Conservation (phyloP, 2,329 filamentous ascomycete species). For the Scedosporium boydii region DNA sequence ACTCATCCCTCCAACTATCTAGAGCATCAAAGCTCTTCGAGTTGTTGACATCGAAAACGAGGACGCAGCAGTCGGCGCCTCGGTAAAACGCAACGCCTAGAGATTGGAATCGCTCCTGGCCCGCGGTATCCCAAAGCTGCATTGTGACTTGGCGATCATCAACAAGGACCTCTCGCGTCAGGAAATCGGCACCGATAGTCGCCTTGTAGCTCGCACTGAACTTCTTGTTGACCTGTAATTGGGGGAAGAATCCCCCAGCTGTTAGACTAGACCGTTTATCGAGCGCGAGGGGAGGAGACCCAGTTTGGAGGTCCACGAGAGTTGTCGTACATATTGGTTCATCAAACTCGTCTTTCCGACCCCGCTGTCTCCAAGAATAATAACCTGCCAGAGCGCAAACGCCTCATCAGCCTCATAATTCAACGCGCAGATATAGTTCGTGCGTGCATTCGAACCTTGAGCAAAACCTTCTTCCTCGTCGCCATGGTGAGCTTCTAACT, state of each 20-base stretch:
- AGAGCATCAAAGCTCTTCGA: constrained; percentile 98
- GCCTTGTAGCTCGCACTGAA: constrained; percentile 99
- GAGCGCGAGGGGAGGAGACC: constrained; percentile 5
- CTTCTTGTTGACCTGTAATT: constrained; percentile 94
- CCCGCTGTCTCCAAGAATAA: constrained; percentile 97
- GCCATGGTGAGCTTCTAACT: constrained; percentile 45
- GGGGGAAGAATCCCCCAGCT: neutral
- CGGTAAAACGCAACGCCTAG: constrained; percentile 96
- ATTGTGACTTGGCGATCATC: constrained; percentile 97
- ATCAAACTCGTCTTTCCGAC: constrained; percentile 99
- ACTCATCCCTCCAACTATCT: constrained; percentile 97
- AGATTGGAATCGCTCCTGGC: constrained; percentile 95
- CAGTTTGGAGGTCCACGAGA: neutral
- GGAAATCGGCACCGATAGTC: constrained; percentile 95
- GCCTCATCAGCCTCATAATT: constrained; percentile 1
- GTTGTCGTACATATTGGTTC: constrained; percentile 94
- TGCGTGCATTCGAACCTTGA: constrained; percentile 54
- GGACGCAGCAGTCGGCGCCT: constrained; percentile 92
- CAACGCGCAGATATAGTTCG: constrained; percentile 5
- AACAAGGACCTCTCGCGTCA: constrained; percentile 95
- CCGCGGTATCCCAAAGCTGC: constrained; percentile 99
- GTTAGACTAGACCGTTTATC: constrained; percentile 5
- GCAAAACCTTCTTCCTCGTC: constrained; percentile 79
- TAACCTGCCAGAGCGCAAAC: constrained; percentile 55
- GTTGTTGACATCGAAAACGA: constrained; percentile 98